Evolutionary conservation across 805 yeast genomes (phyloP).

Genomic region (Wickerhamiella occidentalis): DNA sequence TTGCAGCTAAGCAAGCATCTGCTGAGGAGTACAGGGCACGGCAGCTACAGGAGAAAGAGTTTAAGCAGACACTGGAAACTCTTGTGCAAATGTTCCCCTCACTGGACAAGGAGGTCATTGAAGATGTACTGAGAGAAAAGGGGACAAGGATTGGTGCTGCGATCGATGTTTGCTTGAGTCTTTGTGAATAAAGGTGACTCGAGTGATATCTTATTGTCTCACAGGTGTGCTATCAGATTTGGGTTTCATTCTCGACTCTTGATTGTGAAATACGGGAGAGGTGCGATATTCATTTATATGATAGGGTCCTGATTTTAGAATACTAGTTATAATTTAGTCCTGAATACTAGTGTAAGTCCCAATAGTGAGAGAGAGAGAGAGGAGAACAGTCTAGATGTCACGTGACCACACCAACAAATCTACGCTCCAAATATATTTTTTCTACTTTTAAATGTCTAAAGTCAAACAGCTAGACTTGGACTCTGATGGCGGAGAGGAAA

Average conservation of each 20-base stretch:
- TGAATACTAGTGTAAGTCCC: too few relatives aligned
- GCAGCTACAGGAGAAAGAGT: slow-evolving; percentile 34
- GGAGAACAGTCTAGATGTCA: too few relatives aligned
- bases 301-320: too few relatives aligned
- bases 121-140: slow-evolving; percentile 57
- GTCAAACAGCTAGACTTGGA: slow-evolving; percentile 5
- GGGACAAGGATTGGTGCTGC: slow-evolving; percentile 58
- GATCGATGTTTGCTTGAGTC: slow-evolving; percentile 48
- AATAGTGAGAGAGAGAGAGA: too few relatives aligned
- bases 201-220: background rate
- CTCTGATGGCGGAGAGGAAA: slow-evolving; percentile 2
- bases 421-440: background rate
- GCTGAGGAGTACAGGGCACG: slow-evolving; percentile 31
- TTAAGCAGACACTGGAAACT: slow-evolving; percentile 35
- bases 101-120: slow-evolving; percentile 53
- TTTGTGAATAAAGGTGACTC: slow-evolving; percentile 19
- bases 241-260: too few relatives aligned
- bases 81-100: slow-evolving; percentile 63
- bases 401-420: background rate
- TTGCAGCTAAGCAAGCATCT: slow-evolving; percentile 29
- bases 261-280: too few relatives aligned
- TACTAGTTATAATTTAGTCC: too few relatives aligned
- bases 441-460: background rate
- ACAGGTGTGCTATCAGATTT: too few relatives aligned
- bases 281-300: too few relatives aligned